These are phyloP conservation scores for Lantana camara DNA, from an alignment of 257 asterid species.

Conservation along the genomic window DNA sequence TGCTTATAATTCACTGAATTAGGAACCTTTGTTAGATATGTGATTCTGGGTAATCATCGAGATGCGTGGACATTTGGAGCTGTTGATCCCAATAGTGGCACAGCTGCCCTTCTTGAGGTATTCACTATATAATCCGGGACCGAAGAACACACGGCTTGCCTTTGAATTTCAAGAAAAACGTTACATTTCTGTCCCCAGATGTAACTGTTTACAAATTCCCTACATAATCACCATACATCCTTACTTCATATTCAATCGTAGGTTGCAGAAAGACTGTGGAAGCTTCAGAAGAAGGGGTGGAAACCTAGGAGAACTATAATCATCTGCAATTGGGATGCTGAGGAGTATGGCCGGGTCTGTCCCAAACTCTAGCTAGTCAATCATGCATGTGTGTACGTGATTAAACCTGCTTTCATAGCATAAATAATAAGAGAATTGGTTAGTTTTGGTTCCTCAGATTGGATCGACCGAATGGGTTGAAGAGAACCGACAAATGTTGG, in stretches of 20 bases:
- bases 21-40: conserved; percentile 45
- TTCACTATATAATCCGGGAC: no score
- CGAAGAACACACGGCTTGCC: no score
- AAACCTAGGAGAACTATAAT: conserved; percentile 83
- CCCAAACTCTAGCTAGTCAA: conserved; percentile 25
- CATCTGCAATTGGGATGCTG: conserved; percentile 91
- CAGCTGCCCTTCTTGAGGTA: conserved; percentile 88
- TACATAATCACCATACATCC: no score
- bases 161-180: no score
- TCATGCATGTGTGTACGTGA: neutral
- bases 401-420: neutral
- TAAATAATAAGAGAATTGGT: neutral
- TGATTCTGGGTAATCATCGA: conserved; percentile 88
- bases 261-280: conserved; percentile 69
- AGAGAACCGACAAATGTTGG: conserved; percentile 79
- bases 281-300: conserved; percentile 60
- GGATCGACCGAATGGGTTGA: conserved; percentile 97
- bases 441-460: conserved; percentile 40
- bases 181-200: no score
- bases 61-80: conserved; percentile 99
- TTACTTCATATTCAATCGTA: conserved; percentile 10
- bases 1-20: conserved; percentile 3
- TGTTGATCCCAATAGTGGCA: conserved; percentile 89
- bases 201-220: no score
- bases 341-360: conserved; percentile 88